Conservation (phyloP, 1,284 basidiomycete genomes). For the Cutaneotrichosporon sp. region DNA sequence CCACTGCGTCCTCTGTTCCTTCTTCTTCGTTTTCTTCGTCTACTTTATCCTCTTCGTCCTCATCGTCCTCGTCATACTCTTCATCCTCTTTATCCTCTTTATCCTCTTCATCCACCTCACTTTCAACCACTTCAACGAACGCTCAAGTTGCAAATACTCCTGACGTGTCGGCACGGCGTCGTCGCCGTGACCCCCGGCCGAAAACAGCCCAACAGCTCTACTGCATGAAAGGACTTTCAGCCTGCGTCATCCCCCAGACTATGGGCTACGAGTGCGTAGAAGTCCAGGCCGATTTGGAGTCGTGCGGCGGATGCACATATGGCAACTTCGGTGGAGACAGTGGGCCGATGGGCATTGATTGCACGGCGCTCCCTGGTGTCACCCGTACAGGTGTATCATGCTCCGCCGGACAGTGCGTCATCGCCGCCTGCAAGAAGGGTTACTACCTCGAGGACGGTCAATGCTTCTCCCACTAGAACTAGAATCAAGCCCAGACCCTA, state of each 20-base stretch:
- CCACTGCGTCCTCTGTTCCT: too few relatives aligned
- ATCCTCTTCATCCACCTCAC: too few relatives aligned
- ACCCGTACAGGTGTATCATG: slow-evolving; percentile 13
- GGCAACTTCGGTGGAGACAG: neutral
- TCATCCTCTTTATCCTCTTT: too few relatives aligned
- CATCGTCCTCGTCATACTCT: too few relatives aligned
- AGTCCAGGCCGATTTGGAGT: slow-evolving; percentile 8
- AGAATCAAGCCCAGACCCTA: too few relatives aligned
- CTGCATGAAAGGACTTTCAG: neutral
- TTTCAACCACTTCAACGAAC: too few relatives aligned
- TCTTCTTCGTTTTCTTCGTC: too few relatives aligned
- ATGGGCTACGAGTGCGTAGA: slow-evolving; percentile 9
- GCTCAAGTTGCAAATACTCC: too few relatives aligned
- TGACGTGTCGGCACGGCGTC: too few relatives aligned
- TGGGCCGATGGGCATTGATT: slow-evolving; percentile 11
- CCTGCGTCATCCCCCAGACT: neutral
- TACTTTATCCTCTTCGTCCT: too few relatives aligned
- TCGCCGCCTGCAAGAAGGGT: slow-evolving; percentile 12
- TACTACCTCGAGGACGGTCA: slow-evolving; percentile 4
- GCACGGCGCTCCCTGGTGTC: slow-evolving; percentile 7
- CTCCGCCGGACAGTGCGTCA: slow-evolving; percentile 6
- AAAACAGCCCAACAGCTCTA: neutral
- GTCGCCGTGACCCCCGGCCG: neutral
- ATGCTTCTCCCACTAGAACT: neutral
- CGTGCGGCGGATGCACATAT: slow-evolving; percentile 8